Percentiles rank a stretch among this genome's conserved stretches.
phyloP scores from a whole-genome alignment of 352 stramenopile species.

The Phytophthora quininea region DNA sequence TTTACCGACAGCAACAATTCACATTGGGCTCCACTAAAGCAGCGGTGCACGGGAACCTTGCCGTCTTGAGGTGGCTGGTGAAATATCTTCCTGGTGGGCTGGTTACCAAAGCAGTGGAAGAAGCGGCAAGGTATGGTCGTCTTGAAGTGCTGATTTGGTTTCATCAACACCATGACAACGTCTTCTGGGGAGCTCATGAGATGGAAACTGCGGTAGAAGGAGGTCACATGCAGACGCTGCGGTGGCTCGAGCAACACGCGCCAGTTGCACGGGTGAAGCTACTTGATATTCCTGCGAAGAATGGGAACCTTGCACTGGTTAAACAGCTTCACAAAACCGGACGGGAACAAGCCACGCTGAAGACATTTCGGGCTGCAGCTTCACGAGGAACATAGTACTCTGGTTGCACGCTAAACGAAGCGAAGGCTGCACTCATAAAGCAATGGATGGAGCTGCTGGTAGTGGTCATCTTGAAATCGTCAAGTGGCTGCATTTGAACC shows the following conservation, averaged over 20 bases:
- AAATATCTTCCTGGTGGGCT: conserved; percentile 11
- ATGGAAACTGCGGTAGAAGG: conserved; percentile 4
- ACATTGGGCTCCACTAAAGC: background rate
- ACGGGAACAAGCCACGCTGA: conserved; percentile 13
- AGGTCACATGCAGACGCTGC: conserved; percentile 5
- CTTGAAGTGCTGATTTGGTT: conserved; percentile 19
- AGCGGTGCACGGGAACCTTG: conserved; percentile 1
- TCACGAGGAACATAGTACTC: background rate
- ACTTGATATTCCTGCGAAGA: conserved; percentile 8
- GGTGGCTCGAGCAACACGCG: conserved; percentile 14
- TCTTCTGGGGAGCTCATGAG: conserved; percentile 18
- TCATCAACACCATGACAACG: conserved; percentile 12
- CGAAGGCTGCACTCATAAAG: background rate
- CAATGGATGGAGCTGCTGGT: background rate
- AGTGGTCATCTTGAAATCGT: conserved; percentile 18
- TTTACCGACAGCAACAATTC: conserved; percentile 22
- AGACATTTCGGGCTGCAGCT: conserved; percentile 12
- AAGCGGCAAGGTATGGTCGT: conserved; percentile 10
- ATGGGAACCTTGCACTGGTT: conserved; percentile 11
- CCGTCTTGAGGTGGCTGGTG: conserved; percentile 9
- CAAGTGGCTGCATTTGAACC: conserved; percentile 17
- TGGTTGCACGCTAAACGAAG: background rate
- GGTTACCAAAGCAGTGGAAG: conserved; percentile 16
- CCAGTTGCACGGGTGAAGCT: conserved; percentile 6
- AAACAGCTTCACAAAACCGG: conserved; percentile 14